Evolutionary conservation across 2,329 filamentous ascomycete genomes (phyloP), one percentile per base, ranked within the genome.

Genomic region (Cadophora sp.): DNA sequence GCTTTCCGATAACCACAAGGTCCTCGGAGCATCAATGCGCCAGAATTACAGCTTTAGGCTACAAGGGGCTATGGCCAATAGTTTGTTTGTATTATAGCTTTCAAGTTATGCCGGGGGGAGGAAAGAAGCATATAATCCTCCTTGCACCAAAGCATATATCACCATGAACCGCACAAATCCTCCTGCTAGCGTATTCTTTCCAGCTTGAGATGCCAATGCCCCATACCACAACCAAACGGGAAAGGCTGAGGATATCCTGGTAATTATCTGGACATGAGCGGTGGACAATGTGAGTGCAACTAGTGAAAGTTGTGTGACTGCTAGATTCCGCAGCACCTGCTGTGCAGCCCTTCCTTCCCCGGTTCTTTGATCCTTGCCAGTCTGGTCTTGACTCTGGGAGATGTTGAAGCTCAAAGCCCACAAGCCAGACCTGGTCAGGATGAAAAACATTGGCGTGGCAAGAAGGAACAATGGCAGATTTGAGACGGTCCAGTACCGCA

Each of bases 251-350:
- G 93, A 91, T 19, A 99, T 85, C 27, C 96, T 88, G 55, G 91
- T 97, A 75, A 98, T 91, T 73, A 99, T 97, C 80, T 99, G 96
- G 29, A 97, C 91, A 77, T 99, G 96, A 77, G 97, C 97, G 71
- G 83, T 93, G 14, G 90, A 93, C 24, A 94, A 79, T 24, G 93
- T 92, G 68, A 95, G 79, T 2, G 87, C 69, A 1, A 91, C 90
- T 22, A 99, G 83, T 3, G 94, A 67, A 0, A 92, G 79, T 79
- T 99, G 95, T 4, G 88, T 86, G 3, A 90, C 80, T 1, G 93
- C 93, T 69, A 97, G 82, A 51, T 73, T 77, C n/a, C 71, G 71
- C 12, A 78, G 48, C 8, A 78, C 66, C 34, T 71, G 69, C 19
- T 46, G n/a, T 50, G 50, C 37, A 19, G n/a, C 48, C 6, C 7